These are phyloP conservation scores for Cyclotella choctawhatcheeana DNA, from an alignment of 108 stramenopile genomes.

Conservation along the genomic window DNA sequence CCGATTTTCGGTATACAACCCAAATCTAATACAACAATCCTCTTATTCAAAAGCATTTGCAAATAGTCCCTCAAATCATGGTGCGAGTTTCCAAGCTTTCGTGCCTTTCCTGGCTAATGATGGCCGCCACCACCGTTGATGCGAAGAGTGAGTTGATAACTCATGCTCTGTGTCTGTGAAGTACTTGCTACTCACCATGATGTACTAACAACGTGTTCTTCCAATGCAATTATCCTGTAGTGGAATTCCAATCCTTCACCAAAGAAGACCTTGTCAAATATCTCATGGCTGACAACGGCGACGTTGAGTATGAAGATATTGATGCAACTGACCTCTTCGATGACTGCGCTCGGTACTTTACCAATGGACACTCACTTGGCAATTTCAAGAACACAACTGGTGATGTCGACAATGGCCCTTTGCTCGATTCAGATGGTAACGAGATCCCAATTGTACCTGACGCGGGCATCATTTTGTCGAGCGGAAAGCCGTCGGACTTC, in stretches of 20 bases:
- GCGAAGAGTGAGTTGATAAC: constrained; percentile 5
- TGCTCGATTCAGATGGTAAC: neutral
- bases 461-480: constrained; percentile 30
- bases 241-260: neutral
- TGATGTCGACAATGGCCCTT: neutral
- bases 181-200: no score
- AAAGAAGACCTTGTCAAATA: neutral
- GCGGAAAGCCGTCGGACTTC: constrained; percentile 21
- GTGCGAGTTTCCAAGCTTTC: neutral
- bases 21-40: neutral
- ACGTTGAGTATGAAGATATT: neutral
- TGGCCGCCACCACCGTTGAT: neutral
- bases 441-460: constrained; percentile 16
- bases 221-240: neutral
- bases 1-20: no score
- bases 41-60: neutral
- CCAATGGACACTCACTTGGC: constrained; percentile 11
- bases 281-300: constrained; percentile 17
- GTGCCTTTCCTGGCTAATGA: constrained; percentile 8
- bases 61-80: neutral
- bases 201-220: neutral
- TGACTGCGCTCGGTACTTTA: constrained; percentile 6
- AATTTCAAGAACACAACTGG: constrained; percentile 1
- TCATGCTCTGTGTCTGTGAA: no score
- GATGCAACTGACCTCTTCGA: neutral